A percentile compares a stretch with the other conserved stretches of the same genome.
Evolutionary conservation across 768 basidiomycete genomes (phyloP).

Genomic region (Boletus subcaerulescens): DNA sequence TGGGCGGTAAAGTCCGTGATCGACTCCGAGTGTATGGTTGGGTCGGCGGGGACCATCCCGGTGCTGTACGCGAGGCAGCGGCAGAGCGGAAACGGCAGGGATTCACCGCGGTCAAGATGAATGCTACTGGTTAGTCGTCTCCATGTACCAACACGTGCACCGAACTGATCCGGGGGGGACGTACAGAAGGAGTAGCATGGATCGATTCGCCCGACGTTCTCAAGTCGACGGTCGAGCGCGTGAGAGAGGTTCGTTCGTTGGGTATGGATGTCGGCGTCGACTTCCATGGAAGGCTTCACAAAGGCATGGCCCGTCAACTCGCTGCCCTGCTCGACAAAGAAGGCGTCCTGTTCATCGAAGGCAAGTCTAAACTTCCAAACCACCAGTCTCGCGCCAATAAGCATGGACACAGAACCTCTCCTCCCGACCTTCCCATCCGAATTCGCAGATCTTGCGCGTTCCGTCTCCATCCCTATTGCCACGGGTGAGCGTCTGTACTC

Average conservation of each 20-base stretch:
- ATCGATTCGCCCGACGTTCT: slow-evolving; percentile 58
- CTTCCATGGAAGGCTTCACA: slow-evolving; percentile 70
- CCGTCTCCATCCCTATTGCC: slow-evolving; percentile 59
- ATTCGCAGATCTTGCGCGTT: slow-evolving; percentile 53
- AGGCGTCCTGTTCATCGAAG: not conserved
- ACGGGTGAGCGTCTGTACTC: slow-evolving; percentile 65
- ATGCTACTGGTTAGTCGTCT: slow-evolving; percentile 47
- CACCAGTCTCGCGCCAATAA: not conserved
- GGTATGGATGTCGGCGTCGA: slow-evolving; percentile 64
- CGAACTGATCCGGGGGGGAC: slow-evolving; percentile 10
- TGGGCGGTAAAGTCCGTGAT: slow-evolving; percentile 68
- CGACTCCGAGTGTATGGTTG: slow-evolving; percentile 58
- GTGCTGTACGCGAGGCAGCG: slow-evolving; percentile 51
- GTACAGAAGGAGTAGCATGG: slow-evolving; percentile 40
- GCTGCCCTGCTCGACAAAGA: not conserved
- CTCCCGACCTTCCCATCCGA: slow-evolving; percentile 55
- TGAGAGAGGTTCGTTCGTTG: slow-evolving; percentile 48
- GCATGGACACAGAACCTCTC: not conserved
- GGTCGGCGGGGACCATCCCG: slow-evolving; percentile 48
- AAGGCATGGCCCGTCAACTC: slow-evolving; percentile 14
- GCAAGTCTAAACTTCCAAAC: not conserved
- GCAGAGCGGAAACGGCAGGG: slow-evolving; percentile 52
- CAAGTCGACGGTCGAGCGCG: slow-evolving; percentile 46
- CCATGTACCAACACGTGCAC: not conserved
- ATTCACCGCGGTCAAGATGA: slow-evolving; percentile 74